Conservation (phyloP, 306 rosid genomes). For the Cucurbita argyrosperma region DNA sequence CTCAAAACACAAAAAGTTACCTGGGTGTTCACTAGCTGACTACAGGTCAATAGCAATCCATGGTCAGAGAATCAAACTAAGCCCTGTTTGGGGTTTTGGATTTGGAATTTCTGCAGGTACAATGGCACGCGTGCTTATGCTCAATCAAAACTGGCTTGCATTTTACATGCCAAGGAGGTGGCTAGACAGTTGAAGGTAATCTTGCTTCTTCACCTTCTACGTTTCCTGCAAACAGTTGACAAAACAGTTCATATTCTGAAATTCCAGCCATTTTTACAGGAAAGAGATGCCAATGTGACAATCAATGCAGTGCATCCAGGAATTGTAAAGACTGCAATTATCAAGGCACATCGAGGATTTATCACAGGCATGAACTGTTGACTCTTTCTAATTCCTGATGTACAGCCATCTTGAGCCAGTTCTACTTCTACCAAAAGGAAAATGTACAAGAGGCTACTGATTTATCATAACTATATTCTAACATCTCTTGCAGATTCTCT, state of each 20-base stretch:
- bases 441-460: background rate
- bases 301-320: constrained; percentile 89
- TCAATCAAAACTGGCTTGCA: constrained; percentile 68
- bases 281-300: constrained; percentile 66
- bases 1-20: background rate
- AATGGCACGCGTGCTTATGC: constrained; percentile 82
- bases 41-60: background rate
- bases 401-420: background rate
- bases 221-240: background rate
- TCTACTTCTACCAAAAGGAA: background rate
- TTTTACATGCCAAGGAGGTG: constrained; percentile 74
- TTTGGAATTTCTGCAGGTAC: constrained; percentile 35
- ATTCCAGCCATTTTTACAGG: constrained; percentile 19
- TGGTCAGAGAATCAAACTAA: background rate
- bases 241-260: background rate
- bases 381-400: background rate
- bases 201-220: background rate
- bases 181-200: constrained; percentile 64
- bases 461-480: background rate
- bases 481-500: constrained; percentile 54
- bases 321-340: constrained; percentile 70
- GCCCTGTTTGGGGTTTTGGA: background rate
- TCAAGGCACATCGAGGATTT: constrained; percentile 65
- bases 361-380: constrained; percentile 36
- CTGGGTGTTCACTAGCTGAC: background rate